Evolutionary conservation across 129 eudicot species (phyloP).

Genomic region (sunflower (Helianthus annuus)): DNA sequence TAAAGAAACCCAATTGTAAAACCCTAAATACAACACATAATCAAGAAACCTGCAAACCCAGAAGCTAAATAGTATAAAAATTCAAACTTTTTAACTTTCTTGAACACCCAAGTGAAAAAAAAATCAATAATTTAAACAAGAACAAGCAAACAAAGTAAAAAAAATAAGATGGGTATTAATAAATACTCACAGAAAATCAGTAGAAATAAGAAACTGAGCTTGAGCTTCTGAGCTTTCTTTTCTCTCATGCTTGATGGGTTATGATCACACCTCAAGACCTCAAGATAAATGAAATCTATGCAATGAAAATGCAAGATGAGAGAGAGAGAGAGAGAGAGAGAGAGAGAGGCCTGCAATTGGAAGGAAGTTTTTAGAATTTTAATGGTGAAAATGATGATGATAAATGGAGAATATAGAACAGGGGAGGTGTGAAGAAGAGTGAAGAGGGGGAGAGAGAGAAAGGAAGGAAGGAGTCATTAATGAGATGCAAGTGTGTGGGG

Average conservation of each 20-base stretch:
- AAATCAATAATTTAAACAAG: constrained; percentile 35
- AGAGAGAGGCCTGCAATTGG: constrained; percentile 10
- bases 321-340: neutral
- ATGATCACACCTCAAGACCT: constrained; percentile 14
- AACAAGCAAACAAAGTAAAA: constrained; percentile 22
- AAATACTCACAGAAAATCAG: constrained; percentile 60
- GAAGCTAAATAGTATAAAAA: constrained; percentile 15
- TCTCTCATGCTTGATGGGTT: constrained; percentile 60
- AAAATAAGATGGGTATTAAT: constrained; percentile 16
- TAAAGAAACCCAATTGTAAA: constrained; percentile 32
- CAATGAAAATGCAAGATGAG: neutral
- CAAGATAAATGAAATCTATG: neutral
- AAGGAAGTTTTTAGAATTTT: constrained; percentile 19
- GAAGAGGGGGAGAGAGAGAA: constrained; percentile 32
- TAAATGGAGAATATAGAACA: constrained; percentile 36
- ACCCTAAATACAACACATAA: constrained; percentile 22
- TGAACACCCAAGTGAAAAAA: constrained; percentile 29
- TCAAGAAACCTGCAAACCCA: constrained; percentile 23
- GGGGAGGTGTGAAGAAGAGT: constrained; percentile 28
- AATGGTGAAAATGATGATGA: constrained; percentile 24
- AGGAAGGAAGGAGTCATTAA: constrained; percentile 49
- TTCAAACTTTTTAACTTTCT: constrained; percentile 4
- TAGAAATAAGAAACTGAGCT: constrained; percentile 38
- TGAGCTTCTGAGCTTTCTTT: constrained; percentile 41
- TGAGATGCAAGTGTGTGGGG: constrained; percentile 80